phyloP scores from a whole-genome alignment of 805 yeast genomes.

The Pichia exigua region DNA sequence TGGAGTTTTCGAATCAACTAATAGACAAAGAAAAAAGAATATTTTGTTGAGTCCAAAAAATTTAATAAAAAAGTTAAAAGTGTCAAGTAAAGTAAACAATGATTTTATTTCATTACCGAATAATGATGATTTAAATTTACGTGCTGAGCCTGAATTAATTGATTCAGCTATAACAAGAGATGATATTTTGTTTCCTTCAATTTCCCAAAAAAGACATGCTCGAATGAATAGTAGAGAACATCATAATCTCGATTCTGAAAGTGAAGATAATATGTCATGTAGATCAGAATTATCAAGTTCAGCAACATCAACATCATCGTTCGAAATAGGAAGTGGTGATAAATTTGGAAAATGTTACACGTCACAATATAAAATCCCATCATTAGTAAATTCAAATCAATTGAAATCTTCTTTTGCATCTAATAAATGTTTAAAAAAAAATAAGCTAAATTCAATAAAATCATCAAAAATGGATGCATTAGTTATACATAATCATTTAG shows the following conservation, averaged over 20 bases:
- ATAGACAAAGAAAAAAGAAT: background rate
- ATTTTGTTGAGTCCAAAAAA: background rate
- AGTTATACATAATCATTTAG: background rate
- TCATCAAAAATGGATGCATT: background rate
- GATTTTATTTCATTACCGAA: background rate
- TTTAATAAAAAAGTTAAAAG: background rate
- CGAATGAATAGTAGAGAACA: background rate
- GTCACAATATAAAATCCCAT: background rate
- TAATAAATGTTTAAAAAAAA: background rate
- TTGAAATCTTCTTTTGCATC: background rate
- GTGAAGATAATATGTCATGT: background rate
- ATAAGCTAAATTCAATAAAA: background rate
- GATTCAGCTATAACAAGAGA: background rate
- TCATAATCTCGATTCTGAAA: background rate
- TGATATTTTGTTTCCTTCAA: background rate
- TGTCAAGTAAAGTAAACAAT: background rate
- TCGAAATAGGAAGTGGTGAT: background rate
- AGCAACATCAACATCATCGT: background rate
- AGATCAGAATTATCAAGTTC: background rate
- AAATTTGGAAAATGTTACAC: background rate
- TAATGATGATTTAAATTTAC: background rate
- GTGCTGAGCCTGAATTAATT: slow-evolving; percentile 9
- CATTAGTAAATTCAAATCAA: background rate
- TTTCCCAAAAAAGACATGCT: background rate
- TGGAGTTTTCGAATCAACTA: slow-evolving; percentile 11